These are phyloP conservation scores for Elsinoe arachidis DNA, from an alignment of 2,329 filamentous ascomycete species.

Conservation along the genomic window DNA sequence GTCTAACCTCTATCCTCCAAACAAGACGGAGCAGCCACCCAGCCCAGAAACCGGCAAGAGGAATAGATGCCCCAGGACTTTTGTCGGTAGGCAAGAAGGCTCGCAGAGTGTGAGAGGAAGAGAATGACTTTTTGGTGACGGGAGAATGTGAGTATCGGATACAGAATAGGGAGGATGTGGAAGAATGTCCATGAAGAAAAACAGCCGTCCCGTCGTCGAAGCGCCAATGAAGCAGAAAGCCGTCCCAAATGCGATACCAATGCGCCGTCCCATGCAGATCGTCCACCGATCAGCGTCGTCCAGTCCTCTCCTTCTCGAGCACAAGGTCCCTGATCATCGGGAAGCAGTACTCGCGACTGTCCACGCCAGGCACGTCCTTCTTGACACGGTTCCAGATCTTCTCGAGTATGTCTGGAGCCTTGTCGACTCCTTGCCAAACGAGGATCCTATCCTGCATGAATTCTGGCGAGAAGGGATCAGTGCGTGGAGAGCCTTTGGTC, in stretches of 20 bases:
- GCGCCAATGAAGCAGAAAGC: not conserved
- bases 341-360: not conserved
- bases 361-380: not conserved
- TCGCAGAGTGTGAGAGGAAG: not conserved
- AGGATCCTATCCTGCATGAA: conserved; percentile 1
- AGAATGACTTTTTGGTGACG: not conserved
- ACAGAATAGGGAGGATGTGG: not conserved
- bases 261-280: not conserved
- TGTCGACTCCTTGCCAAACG: not conserved
- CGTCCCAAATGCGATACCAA: not conserved
- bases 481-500: not conserved
- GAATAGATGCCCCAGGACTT: too few species aligned
- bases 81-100: too few species aligned
- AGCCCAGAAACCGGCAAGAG: too few species aligned
- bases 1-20: too few species aligned
- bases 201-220: not conserved
- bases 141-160: not conserved
- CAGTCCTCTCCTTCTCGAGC: not conserved
- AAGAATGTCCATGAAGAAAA: not conserved
- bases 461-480: not conserved
- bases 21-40: too few species aligned
- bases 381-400: not conserved
- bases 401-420: not conserved
- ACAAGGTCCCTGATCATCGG: not conserved
- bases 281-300: not conserved